These are phyloP conservation scores for Bassia scoparia DNA, from an alignment of 148 eudicot genomes.

Conservation along the genomic window DNA sequence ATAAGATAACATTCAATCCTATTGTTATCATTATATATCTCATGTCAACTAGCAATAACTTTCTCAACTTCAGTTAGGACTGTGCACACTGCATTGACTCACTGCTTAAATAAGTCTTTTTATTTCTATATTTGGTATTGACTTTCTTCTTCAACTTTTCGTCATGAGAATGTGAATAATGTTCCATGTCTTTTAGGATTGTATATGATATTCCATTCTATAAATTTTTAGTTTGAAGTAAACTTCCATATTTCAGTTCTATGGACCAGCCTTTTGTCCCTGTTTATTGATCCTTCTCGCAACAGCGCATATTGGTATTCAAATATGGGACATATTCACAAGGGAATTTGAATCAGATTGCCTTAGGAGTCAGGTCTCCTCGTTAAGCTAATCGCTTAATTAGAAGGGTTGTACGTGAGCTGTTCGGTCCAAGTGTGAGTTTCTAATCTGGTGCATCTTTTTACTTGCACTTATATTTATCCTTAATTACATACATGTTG, in stretches of 20 bases:
- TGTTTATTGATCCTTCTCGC: slow-evolving; percentile 89
- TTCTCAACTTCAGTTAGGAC: neutral
- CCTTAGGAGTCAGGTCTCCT: slow-evolving; percentile 93
- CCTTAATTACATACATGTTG: neutral
- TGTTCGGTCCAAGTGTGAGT: slow-evolving; percentile 90
- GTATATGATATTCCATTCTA: neutral
- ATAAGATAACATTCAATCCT: neutral
- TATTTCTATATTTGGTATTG: neutral
- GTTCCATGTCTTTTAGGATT: neutral
- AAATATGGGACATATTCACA: slow-evolving; percentile 84
- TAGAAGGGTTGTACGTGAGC: slow-evolving; percentile 92
- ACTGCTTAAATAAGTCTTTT: neutral
- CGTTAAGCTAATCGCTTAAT: slow-evolving; percentile 89
- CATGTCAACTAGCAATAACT: neutral
- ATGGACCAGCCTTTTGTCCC: slow-evolving; percentile 99
- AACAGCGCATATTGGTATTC: slow-evolving; percentile 91
- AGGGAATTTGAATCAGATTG: slow-evolving; percentile 96
- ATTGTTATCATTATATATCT: neutral
- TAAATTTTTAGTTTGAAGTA: slow-evolving; percentile 13
- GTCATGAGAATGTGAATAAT: neutral
- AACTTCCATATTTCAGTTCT: slow-evolving; percentile 44
- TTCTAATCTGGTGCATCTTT: slow-evolving; percentile 12
- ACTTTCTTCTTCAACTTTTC: neutral
- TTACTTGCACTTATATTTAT: neutral
- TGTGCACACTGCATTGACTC: neutral